phyloP scores from a whole-genome alignment of 179 eudicot species.

The Kewa caespitosa region DNA sequence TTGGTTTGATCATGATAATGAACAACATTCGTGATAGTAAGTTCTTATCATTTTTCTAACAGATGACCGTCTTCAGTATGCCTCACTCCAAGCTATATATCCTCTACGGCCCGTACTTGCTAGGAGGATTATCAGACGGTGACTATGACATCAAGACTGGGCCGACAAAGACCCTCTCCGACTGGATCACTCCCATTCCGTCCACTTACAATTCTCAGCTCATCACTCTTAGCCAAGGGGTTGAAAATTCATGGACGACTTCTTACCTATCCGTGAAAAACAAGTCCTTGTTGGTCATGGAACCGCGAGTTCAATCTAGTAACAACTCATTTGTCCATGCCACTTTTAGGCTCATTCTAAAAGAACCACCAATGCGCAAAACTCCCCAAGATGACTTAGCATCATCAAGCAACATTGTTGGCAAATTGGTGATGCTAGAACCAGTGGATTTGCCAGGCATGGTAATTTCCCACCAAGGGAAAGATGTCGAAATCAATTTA shows the following conservation, averaged over 20 bases:
- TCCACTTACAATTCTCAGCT: conserved; percentile 48
- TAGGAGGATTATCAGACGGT: conserved; percentile 63
- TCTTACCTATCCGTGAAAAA: conserved; percentile 39
- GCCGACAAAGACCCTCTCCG: conserved; percentile 33
- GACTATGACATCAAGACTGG: conserved; percentile 53
- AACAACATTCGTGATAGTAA: not conserved
- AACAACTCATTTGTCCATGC: conserved; percentile 42
- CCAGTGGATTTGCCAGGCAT: conserved; percentile 66
- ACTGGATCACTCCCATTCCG: conserved; percentile 61
- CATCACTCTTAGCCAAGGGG: conserved; percentile 52
- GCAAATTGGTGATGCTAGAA: conserved; percentile 56
- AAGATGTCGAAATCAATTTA: conserved; percentile 28
- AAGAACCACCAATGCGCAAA: not conserved
- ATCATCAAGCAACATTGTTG: conserved; percentile 25
- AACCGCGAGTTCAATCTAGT: conserved; percentile 24
- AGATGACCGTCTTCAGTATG: conserved; percentile 77
- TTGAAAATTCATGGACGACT: conserved; percentile 21
- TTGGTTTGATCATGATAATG: not conserved
- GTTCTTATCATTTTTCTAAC: conserved; percentile 2
- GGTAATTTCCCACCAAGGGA: conserved; percentile 41
- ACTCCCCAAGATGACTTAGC: not conserved
- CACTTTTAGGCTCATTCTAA: conserved; percentile 59
- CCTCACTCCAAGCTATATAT: conserved; percentile 66
- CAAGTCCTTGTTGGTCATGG: conserved; percentile 7
- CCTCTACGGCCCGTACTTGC: conserved; percentile 78